Evolutionary conservation across 2,329 filamentous ascomycete species (phyloP), one percentile per base, ranked within the genome.

Genomic region (Fusarium citri): DNA sequence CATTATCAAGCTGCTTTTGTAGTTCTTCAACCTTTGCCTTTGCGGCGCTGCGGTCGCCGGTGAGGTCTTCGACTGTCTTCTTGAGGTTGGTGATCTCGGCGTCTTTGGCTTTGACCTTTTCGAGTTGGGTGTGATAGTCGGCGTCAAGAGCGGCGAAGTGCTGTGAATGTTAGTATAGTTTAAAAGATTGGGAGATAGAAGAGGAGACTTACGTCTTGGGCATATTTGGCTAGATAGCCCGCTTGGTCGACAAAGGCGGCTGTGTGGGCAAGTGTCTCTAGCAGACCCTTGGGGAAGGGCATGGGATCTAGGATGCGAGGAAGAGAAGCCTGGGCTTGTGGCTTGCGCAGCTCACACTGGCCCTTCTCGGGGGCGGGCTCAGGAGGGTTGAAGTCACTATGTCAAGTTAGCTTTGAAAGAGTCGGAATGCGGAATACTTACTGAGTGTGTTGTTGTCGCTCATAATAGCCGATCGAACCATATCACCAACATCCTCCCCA

Each of bases 161-260:
- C 60, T 64, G 4, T 15, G 2, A 2, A 2, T 7, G 11, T 55
- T 6, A 60, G 40, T 5, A n/a, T n/a, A n/a, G n/a, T n/a, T n/a
- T n/a, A n/a, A n/a, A n/a, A n/a, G n/a, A n/a, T n/a, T n/a, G n/a
- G n/a, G n/a, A n/a, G n/a, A n/a, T n/a, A n/a, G n/a, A n/a, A n/a
- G n/a, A n/a, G n/a, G 5, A 0, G 16, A 40, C 50, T 0, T 70
- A 68, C 69, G 6, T 65, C 64, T 1, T 63, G 40, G 5, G 69
- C 69, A 34, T 72, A 68, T 22, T 68, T 69, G 31, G 69, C 70
- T 0, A 70, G 49, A n/a, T 72, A 72, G 1, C 70, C 70, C 9
- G 69, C 69, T 30, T 72, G 66, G 9, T 72, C 70, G 1, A 64
- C 51, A 53, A 59, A 72, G 3, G 70, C 47, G 0, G 56, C 50